Base-by-base conservation (phyloP, 2,329 filamentous ascomycete species). In the Thelonectria olida region DNA sequence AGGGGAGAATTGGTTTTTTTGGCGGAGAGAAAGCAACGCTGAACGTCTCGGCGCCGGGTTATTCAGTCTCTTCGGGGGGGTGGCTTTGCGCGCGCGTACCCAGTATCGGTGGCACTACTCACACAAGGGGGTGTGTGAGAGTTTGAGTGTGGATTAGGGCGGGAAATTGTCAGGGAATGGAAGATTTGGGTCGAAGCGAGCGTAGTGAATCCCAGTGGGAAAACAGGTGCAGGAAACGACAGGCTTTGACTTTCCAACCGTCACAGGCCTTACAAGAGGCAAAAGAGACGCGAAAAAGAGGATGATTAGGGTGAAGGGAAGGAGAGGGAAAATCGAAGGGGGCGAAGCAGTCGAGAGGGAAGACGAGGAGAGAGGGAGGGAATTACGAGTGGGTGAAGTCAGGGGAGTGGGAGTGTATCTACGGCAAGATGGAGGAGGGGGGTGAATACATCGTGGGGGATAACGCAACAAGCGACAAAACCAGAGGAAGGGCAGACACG, bases 21-120 rank as follows among this genome's bases (percentile, higher is more conserved):
- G 56, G 55, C 62, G 58, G 52, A 64, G 61, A 66, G 60, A 41
- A 64, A 56, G 64, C 69, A 70, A 70, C 69, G 47, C 64, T 66
- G 62, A 34, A 42, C 66, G 69, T 71, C 68, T 71, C 69, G 64
- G 69, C 51, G 65, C 67, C 63, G 65, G 65, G 59, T 68, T 71
- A 68, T 71, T 67, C 68, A 69, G 67, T 67, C 67, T 54, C 62
- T 47, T 15, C 23, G 34, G 31, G 27, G n/a, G 41, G 36, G 54
- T 50, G 45, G 36, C 50, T 60, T 64, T 58, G 67, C 64, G 63
- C 42, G 45, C 28, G 25, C 56, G 64, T 45, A 17, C 22, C 9
- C 20, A 27, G 22, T 44, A 44, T 8, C 19, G 19, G 4, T 15
- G 31, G 31, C 7, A 34, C 6, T 44, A 13, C 19, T 34, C 50